Percentiles rank a stretch among this genome's conserved stretches.
These are phyloP conservation scores for Fagus sylvatica DNA, from an alignment of 306 rosid species.

Conservation along the genomic window DNA sequence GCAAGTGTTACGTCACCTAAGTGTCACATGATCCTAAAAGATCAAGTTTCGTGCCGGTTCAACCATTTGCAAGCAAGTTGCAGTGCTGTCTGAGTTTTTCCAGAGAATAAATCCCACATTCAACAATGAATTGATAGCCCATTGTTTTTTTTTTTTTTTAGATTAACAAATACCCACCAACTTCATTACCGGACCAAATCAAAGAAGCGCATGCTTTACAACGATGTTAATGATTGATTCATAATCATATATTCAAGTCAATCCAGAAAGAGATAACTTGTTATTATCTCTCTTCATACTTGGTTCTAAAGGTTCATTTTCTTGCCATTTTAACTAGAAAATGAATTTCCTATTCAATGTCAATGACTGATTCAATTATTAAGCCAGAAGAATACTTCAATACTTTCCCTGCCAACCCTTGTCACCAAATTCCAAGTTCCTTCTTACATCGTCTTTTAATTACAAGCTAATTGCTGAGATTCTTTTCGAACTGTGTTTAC, in stretches of 20 bases:
- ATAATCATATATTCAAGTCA: too few species aligned
- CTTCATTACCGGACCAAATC: neutral
- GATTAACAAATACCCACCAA: neutral
- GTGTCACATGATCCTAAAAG: slow-evolving; percentile 1
- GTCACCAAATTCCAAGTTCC: slow-evolving; percentile 1
- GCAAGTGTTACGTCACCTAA: neutral
- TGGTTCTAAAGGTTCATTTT: neutral
- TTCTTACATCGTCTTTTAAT: neutral
- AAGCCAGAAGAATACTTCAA: neutral
- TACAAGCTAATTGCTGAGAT: neutral
- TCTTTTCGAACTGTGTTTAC: neutral
- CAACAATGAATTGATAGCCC: too few species aligned
- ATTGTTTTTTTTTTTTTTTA: too few species aligned
- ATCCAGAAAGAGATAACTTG: too few species aligned
- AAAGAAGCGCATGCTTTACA: neutral
- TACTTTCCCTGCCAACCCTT: neutral
- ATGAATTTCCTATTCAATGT: neutral
- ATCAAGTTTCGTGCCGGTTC: neutral
- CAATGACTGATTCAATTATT: neutral
- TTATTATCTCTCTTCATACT: neutral
- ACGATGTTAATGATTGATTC: too few species aligned
- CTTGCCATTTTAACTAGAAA: neutral
- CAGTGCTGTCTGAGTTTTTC: neutral
- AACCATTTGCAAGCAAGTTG: neutral
- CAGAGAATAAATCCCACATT: too few species aligned